Evolutionary conservation across 768 basidiomycete species (phyloP).

Genomic region (Tricholomella constricta): DNA sequence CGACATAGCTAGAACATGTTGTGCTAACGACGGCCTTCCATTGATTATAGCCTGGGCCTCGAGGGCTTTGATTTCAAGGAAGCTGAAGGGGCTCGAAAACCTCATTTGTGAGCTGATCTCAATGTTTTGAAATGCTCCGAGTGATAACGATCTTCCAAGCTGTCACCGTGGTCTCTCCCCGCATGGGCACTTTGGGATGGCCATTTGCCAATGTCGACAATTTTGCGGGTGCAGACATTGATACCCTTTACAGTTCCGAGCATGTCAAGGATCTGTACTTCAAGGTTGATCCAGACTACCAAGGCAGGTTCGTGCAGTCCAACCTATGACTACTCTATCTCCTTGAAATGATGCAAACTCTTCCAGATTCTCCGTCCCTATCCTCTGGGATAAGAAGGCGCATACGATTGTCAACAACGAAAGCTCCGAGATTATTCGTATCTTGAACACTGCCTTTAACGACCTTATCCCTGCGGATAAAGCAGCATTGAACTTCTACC

Average conservation of each 20-base stretch:
- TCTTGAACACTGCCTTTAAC: constrained; percentile 87
- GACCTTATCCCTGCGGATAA: constrained; percentile 64
- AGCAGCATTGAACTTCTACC: constrained; percentile 74
- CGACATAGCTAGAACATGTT: not conserved
- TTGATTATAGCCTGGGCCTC: constrained; percentile 79
- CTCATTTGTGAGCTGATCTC: constrained; percentile 61
- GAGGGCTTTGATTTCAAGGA: constrained; percentile 80
- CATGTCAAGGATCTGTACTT: constrained; percentile 87
- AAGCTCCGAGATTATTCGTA: constrained; percentile 90
- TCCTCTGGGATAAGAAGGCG: constrained; percentile 89
- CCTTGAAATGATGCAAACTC: not conserved
- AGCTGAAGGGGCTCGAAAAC: constrained; percentile 89
- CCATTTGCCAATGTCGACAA: constrained; percentile 71
- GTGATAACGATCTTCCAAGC: constrained; percentile 40
- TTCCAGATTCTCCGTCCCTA: constrained; percentile 76
- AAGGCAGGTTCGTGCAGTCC: constrained; percentile 52
- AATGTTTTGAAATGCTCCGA: not conserved
- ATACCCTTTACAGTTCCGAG: constrained; percentile 65
- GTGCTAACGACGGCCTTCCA: not conserved
- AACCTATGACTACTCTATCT: not conserved
- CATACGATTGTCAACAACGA: constrained; percentile 95
- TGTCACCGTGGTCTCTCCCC: constrained; percentile 81
- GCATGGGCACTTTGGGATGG: constrained; percentile 86
- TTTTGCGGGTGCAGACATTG: constrained; percentile 71
- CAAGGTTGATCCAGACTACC: constrained; percentile 68